phyloP scores from a whole-genome alignment of 345 rosid species.

The Cardiospermum halicacabum region DNA sequence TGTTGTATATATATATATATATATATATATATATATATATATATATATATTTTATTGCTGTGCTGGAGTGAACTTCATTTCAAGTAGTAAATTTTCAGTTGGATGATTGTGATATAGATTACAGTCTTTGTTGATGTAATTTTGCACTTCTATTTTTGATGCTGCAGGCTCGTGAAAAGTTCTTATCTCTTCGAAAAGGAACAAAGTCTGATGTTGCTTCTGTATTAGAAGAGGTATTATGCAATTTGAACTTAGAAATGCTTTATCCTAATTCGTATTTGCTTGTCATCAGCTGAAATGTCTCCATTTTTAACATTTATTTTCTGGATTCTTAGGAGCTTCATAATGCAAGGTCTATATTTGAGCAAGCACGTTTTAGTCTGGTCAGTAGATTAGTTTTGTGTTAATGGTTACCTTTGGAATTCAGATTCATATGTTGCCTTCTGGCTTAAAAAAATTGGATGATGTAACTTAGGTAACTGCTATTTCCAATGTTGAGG shows the following conservation, averaged over 20 bases:
- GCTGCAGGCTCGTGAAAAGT: conserved; percentile 90
- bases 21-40: conserved; percentile 9
- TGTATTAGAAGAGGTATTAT: conserved; percentile 75
- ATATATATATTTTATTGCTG: conserved; percentile 8
- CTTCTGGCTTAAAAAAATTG: not conserved
- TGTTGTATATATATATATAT: conserved; percentile 11
- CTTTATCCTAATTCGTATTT: conserved; percentile 2
- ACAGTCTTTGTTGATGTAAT: not conserved
- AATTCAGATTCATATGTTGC: not conserved
- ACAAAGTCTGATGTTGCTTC: conserved; percentile 67
- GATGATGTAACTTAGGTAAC: conserved; percentile 52
- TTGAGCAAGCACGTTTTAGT: conserved; percentile 95
- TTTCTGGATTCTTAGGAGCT: conserved; percentile 61
- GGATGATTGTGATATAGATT: conserved; percentile 2
- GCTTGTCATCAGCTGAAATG: conserved; percentile 6
- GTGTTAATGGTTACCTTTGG: conserved; percentile 2
- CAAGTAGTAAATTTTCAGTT: not conserved
- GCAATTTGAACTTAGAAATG: conserved; percentile 3
- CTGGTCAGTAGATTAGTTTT: conserved; percentile 43
- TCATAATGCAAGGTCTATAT: conserved; percentile 73
- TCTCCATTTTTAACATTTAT: conserved; percentile 3
- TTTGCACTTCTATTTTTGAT: conserved; percentile 14
- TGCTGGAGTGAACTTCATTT: not conserved
- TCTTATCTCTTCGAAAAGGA: conserved; percentile 90
- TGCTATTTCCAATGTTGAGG: conserved; percentile 92